Evolutionary conservation across 345 rosid genomes (phyloP).

Genomic region (Pistacia vera): DNA sequence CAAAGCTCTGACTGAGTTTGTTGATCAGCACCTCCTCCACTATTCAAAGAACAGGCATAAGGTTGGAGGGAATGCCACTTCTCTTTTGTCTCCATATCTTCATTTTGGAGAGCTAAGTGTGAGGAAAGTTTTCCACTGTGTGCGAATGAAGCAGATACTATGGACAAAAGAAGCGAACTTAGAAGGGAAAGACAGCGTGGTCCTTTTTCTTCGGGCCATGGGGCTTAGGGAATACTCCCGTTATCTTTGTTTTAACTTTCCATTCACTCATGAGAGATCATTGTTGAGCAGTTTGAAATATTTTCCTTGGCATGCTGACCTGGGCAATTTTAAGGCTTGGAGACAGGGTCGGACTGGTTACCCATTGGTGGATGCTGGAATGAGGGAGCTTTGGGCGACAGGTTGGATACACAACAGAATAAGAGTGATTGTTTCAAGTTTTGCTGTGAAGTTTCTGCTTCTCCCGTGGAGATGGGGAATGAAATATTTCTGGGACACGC

Average conservation of each 20-base stretch:
- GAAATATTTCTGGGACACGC: slow-evolving; percentile 97
- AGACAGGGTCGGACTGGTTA: slow-evolving; percentile 95
- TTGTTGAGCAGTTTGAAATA: slow-evolving; percentile 64
- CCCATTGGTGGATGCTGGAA: slow-evolving; percentile 94
- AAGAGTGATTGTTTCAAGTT: slow-evolving; percentile 87
- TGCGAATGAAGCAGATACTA: slow-evolving; percentile 66
- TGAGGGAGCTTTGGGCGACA: slow-evolving; percentile 99
- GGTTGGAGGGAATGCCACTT: slow-evolving; percentile 65
- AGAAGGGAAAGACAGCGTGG: slow-evolving; percentile 59
- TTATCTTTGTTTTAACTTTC: slow-evolving; percentile 92
- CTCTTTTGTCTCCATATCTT: slow-evolving; percentile 87
- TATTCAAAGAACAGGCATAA: slow-evolving; percentile 62
- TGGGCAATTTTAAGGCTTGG: slow-evolving; percentile 78
- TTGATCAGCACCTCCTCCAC: slow-evolving; percentile 57
- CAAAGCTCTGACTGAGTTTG: slow-evolving; percentile 62
- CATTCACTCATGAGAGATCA: slow-evolving; percentile 80
- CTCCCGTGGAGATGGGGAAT: slow-evolving; percentile 98
- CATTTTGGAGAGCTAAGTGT: slow-evolving; percentile 96
- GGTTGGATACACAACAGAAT: slow-evolving; percentile 93
- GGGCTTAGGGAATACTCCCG: slow-evolving; percentile 94
- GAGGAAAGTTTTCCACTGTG: slow-evolving; percentile 73
- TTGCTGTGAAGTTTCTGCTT: slow-evolving; percentile 83
- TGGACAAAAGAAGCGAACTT: slow-evolving; percentile 73
- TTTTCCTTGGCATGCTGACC: slow-evolving; percentile 78
- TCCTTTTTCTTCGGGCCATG: slow-evolving; percentile 70